Evolutionary conservation across 2,329 filamentous ascomycete species (phyloP), one percentile per base, ranked within the genome.

Genomic region (Colletotrichum truncatum): DNA sequence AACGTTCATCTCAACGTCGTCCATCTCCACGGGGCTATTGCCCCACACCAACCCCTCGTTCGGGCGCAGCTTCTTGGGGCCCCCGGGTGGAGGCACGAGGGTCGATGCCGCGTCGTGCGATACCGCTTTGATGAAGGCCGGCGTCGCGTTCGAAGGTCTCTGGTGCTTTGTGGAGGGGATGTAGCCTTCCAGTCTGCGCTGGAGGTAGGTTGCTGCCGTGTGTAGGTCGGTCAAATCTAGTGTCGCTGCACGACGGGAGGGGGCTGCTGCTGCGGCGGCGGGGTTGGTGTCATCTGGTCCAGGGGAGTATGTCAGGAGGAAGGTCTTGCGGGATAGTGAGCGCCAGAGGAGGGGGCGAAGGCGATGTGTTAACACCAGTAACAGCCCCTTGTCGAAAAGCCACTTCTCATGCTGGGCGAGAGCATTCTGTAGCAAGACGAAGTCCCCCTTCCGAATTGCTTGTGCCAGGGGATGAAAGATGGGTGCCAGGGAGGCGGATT

Each of bases 271-370:
- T 81, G 65, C 78, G 85, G 65, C 78, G 83, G 70, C 82, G 85
- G 21, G 46, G 53, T 70, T 73, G 8, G 43, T 49, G 70, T 72
- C 80, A 73, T 80, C 83, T 60, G 81, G 82, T 2, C 91, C 91
- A 39, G 89, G 87, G n/a, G 89, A 85, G 68, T 94, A 96, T 14
- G 88, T 92, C 11, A 96, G 82, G 9, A 95, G 79, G 75, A 97
- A 98, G 0, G 90, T 88, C 69, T 89, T 91, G 28, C 94, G 88
- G 16, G 91, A 87, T 6, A 98, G 85, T 1, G 91, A 92, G 12
- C 95, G 89, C 93, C 93, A 97, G 11, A 97, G 87, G 3, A 97
- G 82, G 1, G 93, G 88, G 60, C 96, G 91, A 63, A 94, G 90
- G 55, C 93, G 88, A 72, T 93, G 92, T 3, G 89, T 85, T 10